Evolutionary conservation across 2,329 filamentous ascomycete genomes (phyloP), one percentile per base, ranked within the genome.

Genomic region (Magnaporthiopsis rhizophila): DNA sequence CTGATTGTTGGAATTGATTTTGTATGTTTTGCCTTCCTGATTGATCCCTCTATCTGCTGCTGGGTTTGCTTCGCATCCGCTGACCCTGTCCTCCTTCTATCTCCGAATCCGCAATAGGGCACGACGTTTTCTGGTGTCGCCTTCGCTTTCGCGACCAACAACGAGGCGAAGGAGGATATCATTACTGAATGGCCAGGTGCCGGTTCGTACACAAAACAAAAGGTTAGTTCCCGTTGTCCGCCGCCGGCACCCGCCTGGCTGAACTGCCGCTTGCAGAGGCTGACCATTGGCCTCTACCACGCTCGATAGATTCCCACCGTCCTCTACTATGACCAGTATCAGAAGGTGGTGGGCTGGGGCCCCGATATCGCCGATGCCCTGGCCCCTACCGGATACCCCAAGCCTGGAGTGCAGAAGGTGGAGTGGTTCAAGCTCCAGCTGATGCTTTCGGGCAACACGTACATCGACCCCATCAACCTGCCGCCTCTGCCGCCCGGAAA

Each of bases 391-490:
- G 95, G 95, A 68, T 98, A 98, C 77, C 95, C 95, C 70, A 98
- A 98, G 81, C 91, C 91, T 45, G 94, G 94, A 68, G 94, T 99
- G 70, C 95, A 98, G 78, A 98, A 98, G 81, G 94, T 98, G 30
- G 95, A 98, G 80, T 99, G 95, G 95, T 98, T 99, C 85, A 98
- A 98, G 83, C 85, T 99, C 70, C 95, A 99, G 80, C 87, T 99
- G 65, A 98, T 98, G 95, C 85, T 97, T 67, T 97, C 92, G 66
- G 95, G 95, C 68, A 98, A 98, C 83, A 98, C 95, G 59, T 98
- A 98, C 77, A 98, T 98, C 74, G 95, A 98, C 77, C 95, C 95
- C 67, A 98, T 98, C 81, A 98, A 98, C 84, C 86, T 99, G 69
- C 95, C 95, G 61, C 95, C 95, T 68, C 90, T 98, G 75, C 95